These are phyloP conservation scores for Marasmius tenuissimus DNA, from an alignment of 1,284 basidiomycete species.

Conservation along the genomic window DNA sequence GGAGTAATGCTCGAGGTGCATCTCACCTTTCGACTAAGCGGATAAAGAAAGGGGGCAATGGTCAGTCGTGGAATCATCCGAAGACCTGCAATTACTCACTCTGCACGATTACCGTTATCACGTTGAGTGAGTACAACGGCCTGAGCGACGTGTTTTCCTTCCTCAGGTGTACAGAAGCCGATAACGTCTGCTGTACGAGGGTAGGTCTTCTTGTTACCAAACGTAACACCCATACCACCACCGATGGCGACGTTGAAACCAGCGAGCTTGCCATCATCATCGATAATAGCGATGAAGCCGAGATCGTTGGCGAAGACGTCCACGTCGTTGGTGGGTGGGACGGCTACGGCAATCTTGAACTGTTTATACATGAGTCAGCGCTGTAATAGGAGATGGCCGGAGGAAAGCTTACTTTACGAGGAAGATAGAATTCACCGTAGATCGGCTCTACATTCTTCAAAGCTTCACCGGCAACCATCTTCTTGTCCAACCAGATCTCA, in stretches of 20 bases:
- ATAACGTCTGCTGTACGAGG: constrained; percentile 87
- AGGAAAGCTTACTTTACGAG: constrained; percentile 69
- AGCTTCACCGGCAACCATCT: constrained; percentile 88
- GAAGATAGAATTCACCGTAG: constrained; percentile 97
- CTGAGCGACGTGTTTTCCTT: constrained; percentile 88
- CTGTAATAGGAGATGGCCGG: neutral
- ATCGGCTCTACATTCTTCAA: constrained; percentile 94
- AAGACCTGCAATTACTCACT: constrained; percentile 50
- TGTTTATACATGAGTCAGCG: constrained; percentile 28
- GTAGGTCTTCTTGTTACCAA: constrained; percentile 99
- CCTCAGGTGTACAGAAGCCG: constrained; percentile 90
- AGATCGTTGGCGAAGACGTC: constrained; percentile 97
- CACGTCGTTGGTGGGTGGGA: constrained; percentile 96
- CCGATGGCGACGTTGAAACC: constrained; percentile 93
- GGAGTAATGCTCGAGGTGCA: neutral
- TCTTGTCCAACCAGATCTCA: constrained; percentile 99
- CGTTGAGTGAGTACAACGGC: constrained; percentile 93
- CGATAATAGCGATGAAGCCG: constrained; percentile 92
- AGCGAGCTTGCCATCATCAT: constrained; percentile 67
- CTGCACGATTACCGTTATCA: constrained; percentile 93
- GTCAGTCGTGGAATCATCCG: neutral
- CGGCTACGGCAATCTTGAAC: constrained; percentile 98
- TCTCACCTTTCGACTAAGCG: constrained; percentile 48
- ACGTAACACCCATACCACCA: constrained; percentile 99
- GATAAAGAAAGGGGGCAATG: constrained; percentile 11